Conservation (phyloP, 495 filamentous ascomycete species). For the Penicillium antarcticum region DNA sequence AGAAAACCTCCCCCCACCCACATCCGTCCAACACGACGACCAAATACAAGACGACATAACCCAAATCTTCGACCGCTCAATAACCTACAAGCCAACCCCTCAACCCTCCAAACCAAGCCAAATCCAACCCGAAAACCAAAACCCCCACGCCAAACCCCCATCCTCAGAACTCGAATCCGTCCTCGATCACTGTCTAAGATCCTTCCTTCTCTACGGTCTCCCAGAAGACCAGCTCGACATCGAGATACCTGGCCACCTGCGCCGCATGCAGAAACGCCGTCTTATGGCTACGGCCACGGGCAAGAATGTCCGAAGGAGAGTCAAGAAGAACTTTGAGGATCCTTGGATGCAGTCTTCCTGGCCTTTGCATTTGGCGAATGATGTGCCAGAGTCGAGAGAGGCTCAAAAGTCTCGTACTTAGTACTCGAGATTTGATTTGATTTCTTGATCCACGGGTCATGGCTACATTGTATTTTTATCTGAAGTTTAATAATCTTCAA, state of each 20-base stretch:
- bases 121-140: not conserved
- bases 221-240: conserved; percentile 29
- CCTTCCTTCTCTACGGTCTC: conserved; percentile 31
- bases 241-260: conserved; percentile 32
- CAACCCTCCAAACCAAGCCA: not conserved
- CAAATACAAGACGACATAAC: not conserved
- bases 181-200: conserved; percentile 36
- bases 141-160: conserved; percentile 7
- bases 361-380: not conserved
- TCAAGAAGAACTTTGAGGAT: not conserved
- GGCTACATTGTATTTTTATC: conserved; percentile 1
- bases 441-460: not conserved
- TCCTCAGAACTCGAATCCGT: conserved; percentile 14
- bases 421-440: not conserved
- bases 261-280: conserved; percentile 14
- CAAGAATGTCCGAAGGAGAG: not conserved
- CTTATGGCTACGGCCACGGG: not conserved
- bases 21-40: too few species aligned
- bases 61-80: not conserved
- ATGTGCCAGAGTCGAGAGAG: not conserved
- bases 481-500: not conserved
- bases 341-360: conserved; percentile 1
- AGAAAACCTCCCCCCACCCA: too few species aligned
- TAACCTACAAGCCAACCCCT: conserved; percentile 3
- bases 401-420: too few species aligned